Conservation (phyloP, 805 yeast genomes). For the Metschnikowia kofuensis region DNA sequence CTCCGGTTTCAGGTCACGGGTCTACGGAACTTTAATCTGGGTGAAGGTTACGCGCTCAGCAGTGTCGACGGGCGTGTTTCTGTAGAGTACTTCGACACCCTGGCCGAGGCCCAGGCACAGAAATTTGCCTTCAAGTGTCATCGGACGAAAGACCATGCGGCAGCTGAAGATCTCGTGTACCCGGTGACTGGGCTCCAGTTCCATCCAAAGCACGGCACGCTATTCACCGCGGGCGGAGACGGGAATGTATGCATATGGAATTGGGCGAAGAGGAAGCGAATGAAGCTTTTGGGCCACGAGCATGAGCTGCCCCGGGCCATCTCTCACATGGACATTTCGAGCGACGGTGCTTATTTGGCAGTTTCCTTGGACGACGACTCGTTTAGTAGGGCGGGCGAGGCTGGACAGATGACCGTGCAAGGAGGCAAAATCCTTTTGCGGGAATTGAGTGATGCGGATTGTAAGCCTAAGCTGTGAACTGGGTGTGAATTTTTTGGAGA, state of each 20-base stretch:
- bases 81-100: constrained; percentile 60
- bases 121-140: constrained; percentile 83
- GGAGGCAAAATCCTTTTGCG: constrained; percentile 8
- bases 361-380: constrained; percentile 14
- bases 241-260: constrained; percentile 52
- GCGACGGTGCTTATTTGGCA: constrained; percentile 13
- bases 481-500: not conserved
- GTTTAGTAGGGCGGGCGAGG: constrained; percentile 4
- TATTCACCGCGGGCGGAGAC: constrained; percentile 55
- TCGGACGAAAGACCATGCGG: constrained; percentile 37
- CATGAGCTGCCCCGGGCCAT: constrained; percentile 6
- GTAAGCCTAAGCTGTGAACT: constrained; percentile 9
- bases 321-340: constrained; percentile 16
- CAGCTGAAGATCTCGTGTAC: constrained; percentile 48
- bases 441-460: constrained; percentile 8
- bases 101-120: constrained; percentile 36
- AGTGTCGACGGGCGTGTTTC: constrained; percentile 84
- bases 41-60: constrained; percentile 59
- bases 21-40: constrained; percentile 51
- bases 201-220: constrained; percentile 33
- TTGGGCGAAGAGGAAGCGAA: constrained; percentile 40
- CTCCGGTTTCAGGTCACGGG: constrained; percentile 63
- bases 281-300: constrained; percentile 29
- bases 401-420: not conserved
- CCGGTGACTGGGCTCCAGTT: constrained; percentile 51